Percentiles rank a stretch among this genome's conserved stretches.
Conservation (phyloP, 208 protist species). For the Hexamita inflata region DNA sequence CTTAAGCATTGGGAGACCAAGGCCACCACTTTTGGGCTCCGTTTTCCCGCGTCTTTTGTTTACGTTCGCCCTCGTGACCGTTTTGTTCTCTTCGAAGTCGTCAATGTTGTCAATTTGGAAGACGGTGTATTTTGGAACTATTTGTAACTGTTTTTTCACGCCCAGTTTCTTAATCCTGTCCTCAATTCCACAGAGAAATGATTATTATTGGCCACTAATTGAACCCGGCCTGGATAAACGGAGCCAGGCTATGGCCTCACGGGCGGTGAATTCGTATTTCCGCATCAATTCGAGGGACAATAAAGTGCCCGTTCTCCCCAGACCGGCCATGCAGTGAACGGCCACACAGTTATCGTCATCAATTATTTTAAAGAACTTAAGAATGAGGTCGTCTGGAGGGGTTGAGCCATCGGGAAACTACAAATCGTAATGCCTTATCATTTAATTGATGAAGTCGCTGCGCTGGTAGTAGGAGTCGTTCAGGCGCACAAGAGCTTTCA, state of each 20-base stretch:
- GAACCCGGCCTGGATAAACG: constrained; percentile 74
- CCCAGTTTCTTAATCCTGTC: neutral
- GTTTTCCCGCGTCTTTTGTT: no score
- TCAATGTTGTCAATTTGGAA: no score
- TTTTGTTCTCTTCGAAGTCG: no score
- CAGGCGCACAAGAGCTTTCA: constrained; percentile 69
- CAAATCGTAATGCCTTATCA: constrained; percentile 69
- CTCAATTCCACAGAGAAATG: constrained; percentile 63
- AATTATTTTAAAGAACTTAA: constrained; percentile 60
- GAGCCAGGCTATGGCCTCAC: constrained; percentile 70
- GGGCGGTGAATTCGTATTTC: no score
- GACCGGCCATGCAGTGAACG: constrained; percentile 77
- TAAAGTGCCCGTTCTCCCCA: constrained; percentile 80
- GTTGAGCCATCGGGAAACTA: constrained; percentile 70
- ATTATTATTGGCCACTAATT: constrained; percentile 81
- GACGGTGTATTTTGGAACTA: no score
- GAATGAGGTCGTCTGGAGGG: constrained; percentile 60
- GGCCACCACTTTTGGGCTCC: no score
- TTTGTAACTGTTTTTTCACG: no score
- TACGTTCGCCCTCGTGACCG: no score
- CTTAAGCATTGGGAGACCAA: no score
- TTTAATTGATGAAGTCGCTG: constrained; percentile 56
- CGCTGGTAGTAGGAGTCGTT: constrained; percentile 70
- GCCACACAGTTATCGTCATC: constrained; percentile 59
- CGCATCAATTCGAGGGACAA: constrained; percentile 69